A percentile compares a stretch with the other conserved stretches of the same genome.
Evolutionary conservation across 192 early-diverging fungal species (phyloP).

Genomic region (Umbelopsis ramanniana): DNA sequence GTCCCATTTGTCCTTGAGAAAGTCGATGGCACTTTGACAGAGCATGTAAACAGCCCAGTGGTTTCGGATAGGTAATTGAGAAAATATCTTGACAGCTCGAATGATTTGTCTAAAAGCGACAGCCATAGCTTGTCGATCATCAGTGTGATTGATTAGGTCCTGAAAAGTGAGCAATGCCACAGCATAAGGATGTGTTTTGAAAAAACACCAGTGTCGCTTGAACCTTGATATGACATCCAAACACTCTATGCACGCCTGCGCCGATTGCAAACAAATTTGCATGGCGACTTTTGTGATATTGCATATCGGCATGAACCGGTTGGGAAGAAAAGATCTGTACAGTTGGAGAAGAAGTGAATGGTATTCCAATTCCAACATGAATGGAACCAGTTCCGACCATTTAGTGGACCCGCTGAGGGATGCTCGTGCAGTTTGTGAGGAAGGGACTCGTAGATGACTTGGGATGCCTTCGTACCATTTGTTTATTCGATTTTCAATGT

Average conservation of each 20-base stretch:
- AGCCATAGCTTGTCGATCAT: not conserved
- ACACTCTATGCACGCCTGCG: constrained; percentile 1
- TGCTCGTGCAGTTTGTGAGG: not conserved
- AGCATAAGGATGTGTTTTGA: constrained; percentile 16
- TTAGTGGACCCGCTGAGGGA: constrained; percentile 3
- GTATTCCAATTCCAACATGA: constrained; percentile 5
- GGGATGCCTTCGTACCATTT: constrained; percentile 2
- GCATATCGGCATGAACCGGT: not conserved
- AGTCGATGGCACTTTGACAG: constrained; percentile 16
- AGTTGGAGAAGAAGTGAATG: constrained; percentile 21
- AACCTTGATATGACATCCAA: constrained; percentile 12
- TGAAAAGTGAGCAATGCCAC: constrained; percentile 12
- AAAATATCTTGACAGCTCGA: constrained; percentile 12
- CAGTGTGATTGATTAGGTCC: constrained; percentile 2
- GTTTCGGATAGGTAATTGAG: not conserved
- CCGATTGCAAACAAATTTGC: constrained; percentile 3
- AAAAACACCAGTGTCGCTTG: constrained; percentile 15
- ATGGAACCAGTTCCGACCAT: constrained; percentile 17
- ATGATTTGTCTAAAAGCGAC: not conserved
- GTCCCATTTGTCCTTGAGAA: constrained; percentile 16
- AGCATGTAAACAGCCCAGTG: constrained; percentile 16
- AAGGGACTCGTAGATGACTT: not conserved
- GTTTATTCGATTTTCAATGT: not conserved
- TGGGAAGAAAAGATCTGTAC: constrained; percentile 6
- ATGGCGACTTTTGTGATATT: constrained; percentile 14